These are phyloP conservation scores for Candida arabinofermentans DNA, from an alignment of 805 yeast species.

Conservation along the genomic window DNA sequence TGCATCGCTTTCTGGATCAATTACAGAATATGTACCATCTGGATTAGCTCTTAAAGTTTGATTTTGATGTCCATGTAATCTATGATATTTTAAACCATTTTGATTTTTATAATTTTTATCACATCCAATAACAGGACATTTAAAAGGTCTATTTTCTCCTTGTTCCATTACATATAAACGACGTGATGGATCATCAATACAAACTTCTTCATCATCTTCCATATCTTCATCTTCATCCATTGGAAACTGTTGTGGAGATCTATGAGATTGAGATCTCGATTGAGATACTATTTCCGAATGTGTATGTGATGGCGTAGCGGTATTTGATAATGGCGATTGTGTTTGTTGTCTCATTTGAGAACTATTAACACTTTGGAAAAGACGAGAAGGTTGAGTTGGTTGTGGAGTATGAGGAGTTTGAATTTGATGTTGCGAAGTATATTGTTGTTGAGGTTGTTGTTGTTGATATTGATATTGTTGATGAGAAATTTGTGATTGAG, in stretches of 20 bases:
- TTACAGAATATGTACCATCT: conserved; percentile 88
- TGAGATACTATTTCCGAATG: neutral
- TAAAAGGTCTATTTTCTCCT: conserved; percentile 90
- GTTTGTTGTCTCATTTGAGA: conserved; percentile 16
- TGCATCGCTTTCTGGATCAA: conserved; percentile 85
- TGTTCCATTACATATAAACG: conserved; percentile 89
- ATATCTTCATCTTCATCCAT: conserved; percentile 33
- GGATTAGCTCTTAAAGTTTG: conserved; percentile 87
- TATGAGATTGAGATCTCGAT: conserved; percentile 7
- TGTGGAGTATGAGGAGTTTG: conserved; percentile 2
- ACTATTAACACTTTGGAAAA: conserved; percentile 12
- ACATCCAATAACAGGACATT: conserved; percentile 97
- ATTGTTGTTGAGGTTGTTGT: conserved; percentile 10
- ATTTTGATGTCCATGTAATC: conserved; percentile 95
- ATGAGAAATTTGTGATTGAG: conserved; percentile 15
- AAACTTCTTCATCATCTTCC: conserved; percentile 40
- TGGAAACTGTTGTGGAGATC: conserved; percentile 27
- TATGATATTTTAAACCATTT: conserved; percentile 93
- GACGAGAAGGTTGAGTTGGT: conserved; percentile 10
- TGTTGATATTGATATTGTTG: conserved; percentile 18
- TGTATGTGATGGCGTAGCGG: conserved; percentile 9
- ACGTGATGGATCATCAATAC: conserved; percentile 95
- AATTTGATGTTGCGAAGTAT: conserved; percentile 1
- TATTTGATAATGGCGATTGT: conserved; percentile 17
- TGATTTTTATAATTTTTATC: conserved; percentile 97